Evolutionary conservation across 768 basidiomycete species (phyloP).

Genomic region (Mycena kentingensis): DNA sequence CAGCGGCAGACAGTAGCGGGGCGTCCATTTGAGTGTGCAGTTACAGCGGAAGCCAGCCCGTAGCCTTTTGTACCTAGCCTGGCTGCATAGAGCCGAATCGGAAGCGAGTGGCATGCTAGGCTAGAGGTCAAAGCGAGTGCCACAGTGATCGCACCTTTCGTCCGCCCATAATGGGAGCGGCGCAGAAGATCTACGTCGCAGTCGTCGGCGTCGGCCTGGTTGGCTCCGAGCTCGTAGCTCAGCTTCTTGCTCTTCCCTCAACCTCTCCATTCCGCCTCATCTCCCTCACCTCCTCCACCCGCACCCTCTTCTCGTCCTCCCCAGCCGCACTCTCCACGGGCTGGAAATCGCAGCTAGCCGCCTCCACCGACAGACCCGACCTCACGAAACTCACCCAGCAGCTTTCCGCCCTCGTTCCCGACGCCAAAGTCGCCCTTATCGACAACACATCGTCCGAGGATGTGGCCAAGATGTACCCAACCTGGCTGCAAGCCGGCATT

Average conservation of each 20-base stretch:
- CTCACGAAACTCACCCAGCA: conserved; percentile 42
- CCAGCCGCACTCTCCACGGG: conserved; percentile 43
- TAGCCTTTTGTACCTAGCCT: conserved; percentile 9
- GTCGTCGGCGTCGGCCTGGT: conserved; percentile 93
- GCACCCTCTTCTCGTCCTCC: conserved; percentile 55
- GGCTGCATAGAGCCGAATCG: conserved; percentile 7
- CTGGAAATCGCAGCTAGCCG: conserved; percentile 51
- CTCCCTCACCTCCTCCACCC: conserved; percentile 68
- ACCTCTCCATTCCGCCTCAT: conserved; percentile 64
- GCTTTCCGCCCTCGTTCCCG: conserved; percentile 48
- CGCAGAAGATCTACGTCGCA: conserved; percentile 55
- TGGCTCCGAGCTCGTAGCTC: conserved; percentile 82
- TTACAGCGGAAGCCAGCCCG: no score
- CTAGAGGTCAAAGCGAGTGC: background rate
- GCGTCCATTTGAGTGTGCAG: background rate
- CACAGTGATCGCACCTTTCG: background rate
- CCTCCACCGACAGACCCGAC: conserved; percentile 46
- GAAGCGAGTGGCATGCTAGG: conserved; percentile 1
- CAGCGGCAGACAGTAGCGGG: background rate
- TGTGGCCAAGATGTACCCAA: conserved; percentile 81
- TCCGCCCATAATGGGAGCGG: conserved; percentile 5
- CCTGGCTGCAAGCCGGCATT: conserved; percentile 75
- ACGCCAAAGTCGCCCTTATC: conserved; percentile 67
- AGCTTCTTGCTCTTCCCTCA: conserved; percentile 69
- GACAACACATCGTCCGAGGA: conserved; percentile 91